Percentiles rank a stretch among this genome's conserved stretches.
Conservation (phyloP, 495 filamentous ascomycete genomes). For the Aspergillus olivimuriae region DNA sequence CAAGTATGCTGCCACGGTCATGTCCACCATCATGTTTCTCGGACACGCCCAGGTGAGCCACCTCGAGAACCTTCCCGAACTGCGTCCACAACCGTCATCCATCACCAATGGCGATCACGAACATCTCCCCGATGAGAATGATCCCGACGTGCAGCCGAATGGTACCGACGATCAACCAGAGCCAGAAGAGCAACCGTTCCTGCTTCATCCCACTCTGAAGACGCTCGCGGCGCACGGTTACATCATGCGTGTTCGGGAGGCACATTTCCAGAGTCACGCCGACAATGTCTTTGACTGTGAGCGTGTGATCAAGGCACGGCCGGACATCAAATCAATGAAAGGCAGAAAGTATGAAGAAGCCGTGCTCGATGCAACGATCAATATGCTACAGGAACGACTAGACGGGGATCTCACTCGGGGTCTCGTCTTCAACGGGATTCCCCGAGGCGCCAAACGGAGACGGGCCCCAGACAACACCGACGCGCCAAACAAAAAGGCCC, state of each 20-base stretch:
- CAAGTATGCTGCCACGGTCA: conserved; percentile 57
- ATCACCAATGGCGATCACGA: conserved; percentile 29
- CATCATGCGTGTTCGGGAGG: conserved; percentile 39
- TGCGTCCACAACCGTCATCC: conserved; percentile 10
- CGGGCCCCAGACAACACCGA: conserved; percentile 12
- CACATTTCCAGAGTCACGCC: conserved; percentile 44
- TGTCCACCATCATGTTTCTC: conserved; percentile 66
- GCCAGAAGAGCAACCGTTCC: conserved; percentile 16
- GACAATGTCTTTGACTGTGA: conserved; percentile 47
- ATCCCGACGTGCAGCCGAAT: too few species aligned
- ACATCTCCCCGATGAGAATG: too few species aligned
- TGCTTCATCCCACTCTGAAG: conserved; percentile 40
- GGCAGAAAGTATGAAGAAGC: conserved; percentile 54
- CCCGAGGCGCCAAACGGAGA: conserved; percentile 32
- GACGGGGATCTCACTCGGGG: conserved; percentile 28
- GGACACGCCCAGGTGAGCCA: conserved; percentile 73
- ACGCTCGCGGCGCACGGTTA: conserved; percentile 43
- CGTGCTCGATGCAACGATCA: conserved; percentile 33
- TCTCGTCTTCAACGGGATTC: conserved; percentile 31
- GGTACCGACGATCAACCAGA: conserved; percentile 11
- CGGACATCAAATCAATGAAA: conserved; percentile 40
- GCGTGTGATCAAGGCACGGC: conserved; percentile 27
- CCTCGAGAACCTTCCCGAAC: conserved; percentile 45
- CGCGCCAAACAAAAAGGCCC: conserved; percentile 11
- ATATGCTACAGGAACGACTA: conserved; percentile 26